These are phyloP conservation scores for Candida easanensis DNA, from an alignment of 805 yeast genomes.

Conservation along the genomic window DNA sequence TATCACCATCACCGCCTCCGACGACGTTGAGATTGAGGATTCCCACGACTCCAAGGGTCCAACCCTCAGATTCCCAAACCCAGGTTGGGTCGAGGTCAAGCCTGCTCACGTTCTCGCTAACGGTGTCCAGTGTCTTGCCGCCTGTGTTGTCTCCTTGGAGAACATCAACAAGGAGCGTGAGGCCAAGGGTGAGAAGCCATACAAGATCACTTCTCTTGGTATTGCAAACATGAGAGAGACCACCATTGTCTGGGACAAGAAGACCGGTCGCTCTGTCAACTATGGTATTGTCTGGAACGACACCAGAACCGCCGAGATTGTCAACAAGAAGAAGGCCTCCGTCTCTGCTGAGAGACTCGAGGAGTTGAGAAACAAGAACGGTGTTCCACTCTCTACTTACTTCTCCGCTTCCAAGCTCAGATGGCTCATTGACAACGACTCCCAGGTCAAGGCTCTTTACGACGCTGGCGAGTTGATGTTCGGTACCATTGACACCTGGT, in stretches of 20 bases:
- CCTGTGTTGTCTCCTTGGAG: constrained; percentile 56
- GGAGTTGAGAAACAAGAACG: constrained; percentile 62
- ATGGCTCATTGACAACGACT: constrained; percentile 85
- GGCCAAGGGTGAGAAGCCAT: constrained; percentile 46
- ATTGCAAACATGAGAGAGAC: constrained; percentile 97
- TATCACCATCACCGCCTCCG: constrained; percentile 57
- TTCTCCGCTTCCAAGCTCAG: constrained; percentile 87
- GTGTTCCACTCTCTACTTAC: constrained; percentile 87
- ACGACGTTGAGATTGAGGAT: constrained; percentile 61
- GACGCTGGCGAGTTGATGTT: constrained; percentile 80
- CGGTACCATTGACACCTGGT: constrained; percentile 95
- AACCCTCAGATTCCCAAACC: constrained; percentile 72
- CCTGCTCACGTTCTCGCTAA: constrained; percentile 80
- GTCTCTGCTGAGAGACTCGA: constrained; percentile 54
- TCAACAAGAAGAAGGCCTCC: constrained; percentile 55
- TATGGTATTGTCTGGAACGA: constrained; percentile 95
- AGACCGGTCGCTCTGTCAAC: constrained; percentile 82
- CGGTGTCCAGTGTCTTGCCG: constrained; percentile 75
- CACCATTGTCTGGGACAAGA: constrained; percentile 80
- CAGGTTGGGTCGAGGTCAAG: constrained; percentile 94
- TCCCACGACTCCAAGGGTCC: constrained; percentile 47
- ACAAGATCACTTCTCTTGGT: constrained; percentile 72
- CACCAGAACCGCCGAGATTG: constrained; percentile 76
- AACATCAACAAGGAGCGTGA: constrained; percentile 49
- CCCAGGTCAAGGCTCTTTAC: constrained; percentile 61